Percentiles rank a stretch among this genome's conserved stretches.
phyloP scores from a whole-genome alignment of 2,329 filamentous ascomycete species.

The Neofusicoccum parvum region DNA sequence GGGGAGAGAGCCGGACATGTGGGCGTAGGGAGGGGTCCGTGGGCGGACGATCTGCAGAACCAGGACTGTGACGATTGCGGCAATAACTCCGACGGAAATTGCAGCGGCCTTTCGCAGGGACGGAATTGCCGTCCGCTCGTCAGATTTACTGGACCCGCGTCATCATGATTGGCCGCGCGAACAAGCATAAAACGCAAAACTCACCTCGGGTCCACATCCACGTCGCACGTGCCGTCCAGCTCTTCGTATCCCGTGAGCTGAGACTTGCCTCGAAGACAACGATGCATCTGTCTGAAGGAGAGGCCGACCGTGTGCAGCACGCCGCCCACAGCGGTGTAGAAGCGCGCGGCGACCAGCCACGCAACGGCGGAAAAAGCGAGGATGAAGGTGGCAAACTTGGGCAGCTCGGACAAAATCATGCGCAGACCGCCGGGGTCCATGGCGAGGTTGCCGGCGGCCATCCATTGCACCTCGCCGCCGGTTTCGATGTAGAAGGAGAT shows the following conservation, averaged over 20 bases:
- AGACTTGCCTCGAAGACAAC: not conserved
- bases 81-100: conserved; percentile 23
- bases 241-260: conserved; percentile 9
- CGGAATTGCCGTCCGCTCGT: not conserved
- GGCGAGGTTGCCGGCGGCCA: conserved; percentile 37
- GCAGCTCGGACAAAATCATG: conserved; percentile 39
- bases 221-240: not conserved
- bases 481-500: conserved; percentile 45
- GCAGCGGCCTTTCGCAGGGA: conserved; percentile 2
- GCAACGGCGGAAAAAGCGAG: conserved; percentile 32
- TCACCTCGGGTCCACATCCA: conserved; percentile 1
- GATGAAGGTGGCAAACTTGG: conserved; percentile 31
- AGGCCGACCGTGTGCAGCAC: conserved; percentile 23
- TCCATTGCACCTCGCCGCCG: conserved; percentile 44
- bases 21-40: conserved; percentile 36
- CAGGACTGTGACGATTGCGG: conserved; percentile 26
- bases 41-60: conserved; percentile 39
- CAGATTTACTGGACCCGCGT: not conserved
- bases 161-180: not conserved
- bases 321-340: conserved; percentile 30
- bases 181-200: not conserved
- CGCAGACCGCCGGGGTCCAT: conserved; percentile 41
- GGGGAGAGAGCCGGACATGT: conserved; percentile 40
- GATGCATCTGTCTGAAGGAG: conserved; percentile 23
- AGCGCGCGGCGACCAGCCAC: conserved; percentile 31